phyloP scores from a whole-genome alignment of 108 stramenopile species.

The Skeletonema potamos region DNA sequence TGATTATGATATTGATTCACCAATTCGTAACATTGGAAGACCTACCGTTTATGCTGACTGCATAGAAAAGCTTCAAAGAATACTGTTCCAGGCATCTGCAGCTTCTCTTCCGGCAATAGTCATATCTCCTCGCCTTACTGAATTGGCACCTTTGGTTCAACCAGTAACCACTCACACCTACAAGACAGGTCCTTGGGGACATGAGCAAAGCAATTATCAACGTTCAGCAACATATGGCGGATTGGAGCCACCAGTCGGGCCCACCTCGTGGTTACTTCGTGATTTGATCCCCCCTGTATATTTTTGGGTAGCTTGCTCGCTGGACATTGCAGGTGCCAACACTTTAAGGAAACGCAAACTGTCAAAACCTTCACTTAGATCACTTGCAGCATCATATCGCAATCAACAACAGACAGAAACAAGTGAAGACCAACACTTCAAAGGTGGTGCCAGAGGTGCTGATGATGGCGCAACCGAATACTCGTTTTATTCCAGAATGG shows the following conservation, averaged over 20 bases:
- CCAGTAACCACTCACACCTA: conserved; percentile 6
- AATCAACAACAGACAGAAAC: conserved; percentile 3
- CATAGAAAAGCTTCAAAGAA: conserved; percentile 48
- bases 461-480: conserved; percentile 8
- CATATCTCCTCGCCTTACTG: conserved; percentile 64
- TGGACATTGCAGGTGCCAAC: conserved; percentile 10
- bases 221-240: conserved; percentile 66
- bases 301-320: conserved; percentile 57
- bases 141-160: conserved; percentile 41
- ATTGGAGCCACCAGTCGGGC: conserved; percentile 67
- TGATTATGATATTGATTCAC: conserved; percentile 57
- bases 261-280: conserved; percentile 69
- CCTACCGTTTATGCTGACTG: conserved; percentile 36
- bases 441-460: not conserved
- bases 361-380: conserved; percentile 10
- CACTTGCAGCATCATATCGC: conserved; percentile 10
- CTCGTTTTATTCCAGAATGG: conserved; percentile 45
- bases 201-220: conserved; percentile 70
- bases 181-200: conserved; percentile 41
- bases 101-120: conserved; percentile 53
- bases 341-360: conserved; percentile 12
- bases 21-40: conserved; percentile 33
- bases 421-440: not conserved
- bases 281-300: conserved; percentile 77
- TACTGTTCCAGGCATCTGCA: conserved; percentile 52